Base-by-base conservation (phyloP, 1,284 basidiomycete species). In the Puccinia coronata region DNA sequence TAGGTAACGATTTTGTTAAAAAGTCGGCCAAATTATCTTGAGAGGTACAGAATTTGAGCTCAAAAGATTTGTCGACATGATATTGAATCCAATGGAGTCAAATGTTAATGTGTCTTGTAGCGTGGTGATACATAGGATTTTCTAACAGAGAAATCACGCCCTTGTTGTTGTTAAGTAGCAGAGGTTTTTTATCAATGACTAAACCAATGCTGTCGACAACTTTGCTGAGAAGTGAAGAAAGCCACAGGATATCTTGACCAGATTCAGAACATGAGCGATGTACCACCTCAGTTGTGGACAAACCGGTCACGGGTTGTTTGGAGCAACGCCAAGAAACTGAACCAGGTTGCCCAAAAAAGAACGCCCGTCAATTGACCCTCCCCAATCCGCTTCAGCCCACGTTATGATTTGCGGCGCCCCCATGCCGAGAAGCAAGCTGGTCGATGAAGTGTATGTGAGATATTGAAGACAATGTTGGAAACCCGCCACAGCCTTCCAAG, bases 101-200 rank as follows among this genome's bases (percentile, higher is more conserved):
- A 47, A 79, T 55, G 4, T 55, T 25, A 12, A 79, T 39, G 61
- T 79, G 63, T 1, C 65, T 39, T 3, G 65, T 79, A 3, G 14
- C 9, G 39, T 61, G n/a, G 3, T 69, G 63, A 70, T 36, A 70
- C 4, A 70, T 23, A 41, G 76, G 63, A 43, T 70, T 79, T 23
- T 28, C 23, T 5, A 63, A n/a, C n/a, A n/a, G n/a, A n/a, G n/a
- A 47, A 47, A 47, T 47, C 9, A 18, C 47, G n/a, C n/a, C n/a
- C n/a, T n/a, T n/a, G n/a, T n/a, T n/a, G n/a, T n/a, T n/a, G n/a
- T n/a, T n/a, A n/a, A n/a, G n/a, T n/a, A n/a, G n/a, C n/a, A n/a
- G n/a, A n/a, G n/a, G n/a, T n/a, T n/a, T n/a, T n/a, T n/a, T n/a
- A n/a, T n/a, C n/a, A n/a, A n/a, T n/a, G n/a, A n/a, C n/a, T n/a